Base-by-base conservation (phyloP, 768 basidiomycete species). In the Sarcomyxa edulis region DNA sequence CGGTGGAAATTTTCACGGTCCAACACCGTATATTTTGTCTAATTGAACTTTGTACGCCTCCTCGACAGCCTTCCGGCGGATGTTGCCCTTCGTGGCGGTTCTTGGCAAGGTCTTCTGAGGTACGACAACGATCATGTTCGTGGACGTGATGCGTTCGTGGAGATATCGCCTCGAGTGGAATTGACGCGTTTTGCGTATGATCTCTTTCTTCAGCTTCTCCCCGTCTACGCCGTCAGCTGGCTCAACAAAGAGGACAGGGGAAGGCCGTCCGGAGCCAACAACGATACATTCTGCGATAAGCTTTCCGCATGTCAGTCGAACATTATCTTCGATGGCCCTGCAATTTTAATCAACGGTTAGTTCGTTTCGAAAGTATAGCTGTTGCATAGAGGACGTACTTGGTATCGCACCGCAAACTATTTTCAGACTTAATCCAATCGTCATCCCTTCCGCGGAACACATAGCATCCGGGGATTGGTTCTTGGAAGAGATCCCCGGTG, bases 401-500 rank as follows among this genome's bases (percentile, higher is more conserved):
- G 35, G 86, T 86, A 51, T 89, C 85, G 50, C 85, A 87, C 36
- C 85, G 74, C 45, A 87, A 62, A 51, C 84, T 80, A 53, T 76
- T 84, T 52, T 84, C 81, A 26, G 78, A 80, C 63, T 88, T 89
- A 56, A 89, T 88, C 86, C 85, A 87, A 58, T 89, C 85, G 48
- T 89, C 85, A 44, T 85, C 76, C 28, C 86, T 75, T 18, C 85
- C 86, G 25, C 80, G 74, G 45, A 72, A 83, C 32, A 76, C 53
- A 53, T 81, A 88, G 48, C 60, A 62, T 0, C 81, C 82, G 1
- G 74, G 66, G 2, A 62, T 47, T 12, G 68, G 64, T 55, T 84
- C 78, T 50, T 76, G 71, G 66, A 88, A 89, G n/a, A 89, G 63
- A 56, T 89, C 85, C 1, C 86, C 85, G 10, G 85, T 87, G 55